phyloP scores from a whole-genome alignment of 352 stramenopile species.

The Phytophthora sojae region DNA sequence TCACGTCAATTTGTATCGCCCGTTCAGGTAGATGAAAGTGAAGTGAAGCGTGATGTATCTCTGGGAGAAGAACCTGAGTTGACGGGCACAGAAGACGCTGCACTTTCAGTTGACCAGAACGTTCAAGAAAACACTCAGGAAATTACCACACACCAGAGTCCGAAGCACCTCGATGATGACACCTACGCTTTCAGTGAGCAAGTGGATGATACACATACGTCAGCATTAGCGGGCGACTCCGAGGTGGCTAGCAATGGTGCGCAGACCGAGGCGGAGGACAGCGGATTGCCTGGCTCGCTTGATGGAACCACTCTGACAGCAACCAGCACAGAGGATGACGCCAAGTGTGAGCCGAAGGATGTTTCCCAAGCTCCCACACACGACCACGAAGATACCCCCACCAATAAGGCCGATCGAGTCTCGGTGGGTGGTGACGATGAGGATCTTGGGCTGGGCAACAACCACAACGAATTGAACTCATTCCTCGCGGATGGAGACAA shows the following conservation, averaged over 20 bases:
- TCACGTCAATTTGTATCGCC: background rate
- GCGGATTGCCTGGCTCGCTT: background rate
- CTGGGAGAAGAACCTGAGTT: slow-evolving; percentile 11
- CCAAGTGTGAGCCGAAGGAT: slow-evolving; percentile 15
- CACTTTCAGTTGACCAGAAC: background rate
- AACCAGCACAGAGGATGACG: background rate
- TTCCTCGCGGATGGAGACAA: slow-evolving; percentile 15
- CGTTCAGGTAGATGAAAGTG: slow-evolving; percentile 1
- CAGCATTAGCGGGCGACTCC: background rate
- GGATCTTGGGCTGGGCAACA: slow-evolving; percentile 1
- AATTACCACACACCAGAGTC: background rate
- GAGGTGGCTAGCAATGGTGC: background rate
- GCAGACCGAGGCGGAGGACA: background rate
- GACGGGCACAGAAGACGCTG: slow-evolving; percentile 4
- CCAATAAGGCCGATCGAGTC: background rate
- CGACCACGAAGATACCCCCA: background rate
- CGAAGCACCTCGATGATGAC: background rate
- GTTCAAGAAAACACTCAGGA: background rate
- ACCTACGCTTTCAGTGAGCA: background rate
- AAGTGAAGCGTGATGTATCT: slow-evolving; percentile 2
- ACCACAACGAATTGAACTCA: slow-evolving; percentile 14
- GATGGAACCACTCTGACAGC: background rate
- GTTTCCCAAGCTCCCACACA: background rate
- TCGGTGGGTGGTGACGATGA: background rate
- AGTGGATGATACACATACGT: background rate